phyloP scores from a whole-genome alignment of 2,329 filamentous ascomycete genomes.

The Cercospora zeina region DNA sequence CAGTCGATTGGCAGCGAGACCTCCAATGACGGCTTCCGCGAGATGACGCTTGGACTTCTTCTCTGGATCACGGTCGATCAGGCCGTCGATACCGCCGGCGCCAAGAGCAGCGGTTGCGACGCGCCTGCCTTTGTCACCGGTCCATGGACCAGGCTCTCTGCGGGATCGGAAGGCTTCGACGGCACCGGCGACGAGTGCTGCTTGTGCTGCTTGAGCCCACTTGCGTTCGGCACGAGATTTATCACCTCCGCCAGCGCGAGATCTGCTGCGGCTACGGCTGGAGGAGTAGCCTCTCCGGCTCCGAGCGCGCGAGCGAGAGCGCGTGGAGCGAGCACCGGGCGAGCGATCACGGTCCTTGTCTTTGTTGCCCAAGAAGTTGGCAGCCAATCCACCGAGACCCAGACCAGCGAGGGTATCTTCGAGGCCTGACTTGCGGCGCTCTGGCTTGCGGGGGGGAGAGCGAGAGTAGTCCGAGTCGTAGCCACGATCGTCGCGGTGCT shows the following conservation, averaged over 20 bases:
- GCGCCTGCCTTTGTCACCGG: conserved; percentile 86
- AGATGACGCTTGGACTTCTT: conserved; percentile 78
- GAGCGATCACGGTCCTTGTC: conserved; percentile 58
- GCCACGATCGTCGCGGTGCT: conserved; percentile 51
- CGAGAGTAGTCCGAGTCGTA: conserved; percentile 51
- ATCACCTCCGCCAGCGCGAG: conserved; percentile 51
- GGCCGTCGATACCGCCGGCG: conserved; percentile 81
- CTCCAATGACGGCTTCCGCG: conserved; percentile 83
- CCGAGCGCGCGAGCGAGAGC: conserved; percentile 54
- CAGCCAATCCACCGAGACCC: conserved; percentile 58
- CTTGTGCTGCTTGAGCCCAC: conserved; percentile 78
- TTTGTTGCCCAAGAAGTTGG: conserved; percentile 54
- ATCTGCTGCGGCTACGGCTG: conserved; percentile 53
- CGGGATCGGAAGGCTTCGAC: conserved; percentile 88
- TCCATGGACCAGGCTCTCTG: conserved; percentile 86
- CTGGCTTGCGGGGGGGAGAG: conserved; percentile 43
- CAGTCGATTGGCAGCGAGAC: conserved; percentile 79
- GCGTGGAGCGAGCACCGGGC: conserved; percentile 44
- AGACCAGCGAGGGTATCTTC: conserved; percentile 61
- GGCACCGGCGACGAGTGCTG: conserved; percentile 83
- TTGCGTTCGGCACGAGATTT: conserved; percentile 63
- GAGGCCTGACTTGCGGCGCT: conserved; percentile 59
- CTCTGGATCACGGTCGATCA: conserved; percentile 66
- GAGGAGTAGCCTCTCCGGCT: conserved; percentile 50
- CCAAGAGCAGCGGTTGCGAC: conserved; percentile 82